Evolutionary conservation across 2,329 filamentous ascomycete species (phyloP), one percentile per base, ranked within the genome.

Genomic region (Trichoderma guizhouense): DNA sequence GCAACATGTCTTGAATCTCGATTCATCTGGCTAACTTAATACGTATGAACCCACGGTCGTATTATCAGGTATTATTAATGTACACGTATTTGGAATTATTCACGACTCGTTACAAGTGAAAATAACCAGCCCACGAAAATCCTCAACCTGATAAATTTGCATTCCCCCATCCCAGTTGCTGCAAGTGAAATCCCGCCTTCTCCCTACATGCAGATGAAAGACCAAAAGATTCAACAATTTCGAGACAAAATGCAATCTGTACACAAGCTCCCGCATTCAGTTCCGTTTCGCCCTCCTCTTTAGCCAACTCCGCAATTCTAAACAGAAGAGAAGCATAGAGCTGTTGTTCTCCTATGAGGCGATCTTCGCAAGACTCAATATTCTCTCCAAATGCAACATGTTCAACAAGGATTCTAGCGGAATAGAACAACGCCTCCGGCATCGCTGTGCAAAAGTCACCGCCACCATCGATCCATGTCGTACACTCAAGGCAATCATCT

Each of bases 201-300:
- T 61, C 26, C 12, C 36, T 51, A 51, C 55, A 30, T 34, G 55
- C 11, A 1, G 66, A 14, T 7, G 66, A 69, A 21, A 51, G 26
- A 3, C 66, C 43, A 34, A 69, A 69, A 18, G 66, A 61, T 39
- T 62, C 55, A 7, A 69, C 58, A 51, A 51, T 18, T 51, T 69
- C 66, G 21, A 69, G 55, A n/a, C 58, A 61, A 24, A 61, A 61
- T n/a, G 66, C 55, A 12, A 69, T 57, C 36, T 69, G 66, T 7
- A 51, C 55, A 51, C 55, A 61, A n/a, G 66, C 47, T 21, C 66
- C 66, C 6, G 57, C 55, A 69, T 69, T 69, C 26, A 61, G n/a
- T 28, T 47, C 12, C 12, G 36, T 43, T n/a, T 28, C 12, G 15
- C 26, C 24, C 15, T 61, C 24, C 4, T 24, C 63, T 15, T 55